These are phyloP conservation scores for Penicillium sp. DNA, from an alignment of 2,329 filamentous ascomycete genomes.

Conservation along the genomic window DNA sequence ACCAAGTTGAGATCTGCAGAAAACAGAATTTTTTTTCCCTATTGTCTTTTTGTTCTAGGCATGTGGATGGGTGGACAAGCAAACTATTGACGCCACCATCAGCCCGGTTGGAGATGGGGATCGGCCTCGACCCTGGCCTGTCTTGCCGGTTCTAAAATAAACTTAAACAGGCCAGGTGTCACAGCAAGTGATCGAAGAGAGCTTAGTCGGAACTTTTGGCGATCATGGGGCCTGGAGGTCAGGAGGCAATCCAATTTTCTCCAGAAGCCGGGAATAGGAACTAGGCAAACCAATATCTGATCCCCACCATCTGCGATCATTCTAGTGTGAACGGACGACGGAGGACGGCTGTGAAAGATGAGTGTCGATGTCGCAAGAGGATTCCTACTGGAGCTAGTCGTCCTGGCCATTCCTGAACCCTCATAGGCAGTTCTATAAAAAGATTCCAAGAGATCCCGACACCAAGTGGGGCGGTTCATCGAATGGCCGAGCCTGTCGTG, in stretches of 20 bases:
- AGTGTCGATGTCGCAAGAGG: not conserved
- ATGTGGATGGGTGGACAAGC: not conserved
- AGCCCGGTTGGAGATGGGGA: conserved; percentile 22
- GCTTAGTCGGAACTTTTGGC: not conserved
- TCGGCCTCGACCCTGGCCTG: conserved; percentile 12
- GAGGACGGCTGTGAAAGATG: not conserved
- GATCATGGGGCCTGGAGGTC: not conserved
- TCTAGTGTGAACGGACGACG: too few species aligned
- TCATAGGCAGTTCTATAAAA: conserved; percentile 5
- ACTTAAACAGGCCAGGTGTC: conserved; percentile 14
- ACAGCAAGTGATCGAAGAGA: not conserved
- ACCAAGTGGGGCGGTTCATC: conserved; percentile 5
- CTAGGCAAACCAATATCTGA: conserved; percentile 1
- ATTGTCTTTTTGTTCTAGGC: not conserved
- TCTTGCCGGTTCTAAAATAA: conserved; percentile 20
- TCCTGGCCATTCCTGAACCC: not conserved
- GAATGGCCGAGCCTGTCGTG: conserved; percentile 4
- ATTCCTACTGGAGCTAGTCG: not conserved
- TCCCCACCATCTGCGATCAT: not conserved
- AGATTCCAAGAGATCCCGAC: conserved; percentile 5
- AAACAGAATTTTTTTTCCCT: conserved; percentile 10
- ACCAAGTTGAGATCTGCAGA: not conserved
- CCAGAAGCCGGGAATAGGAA: not conserved
- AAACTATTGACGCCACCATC: conserved; percentile 30
- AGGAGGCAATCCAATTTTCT: not conserved